Evolutionary conservation across 345 rosid species (phyloP).

Genomic region (Salix dunnii): DNA sequence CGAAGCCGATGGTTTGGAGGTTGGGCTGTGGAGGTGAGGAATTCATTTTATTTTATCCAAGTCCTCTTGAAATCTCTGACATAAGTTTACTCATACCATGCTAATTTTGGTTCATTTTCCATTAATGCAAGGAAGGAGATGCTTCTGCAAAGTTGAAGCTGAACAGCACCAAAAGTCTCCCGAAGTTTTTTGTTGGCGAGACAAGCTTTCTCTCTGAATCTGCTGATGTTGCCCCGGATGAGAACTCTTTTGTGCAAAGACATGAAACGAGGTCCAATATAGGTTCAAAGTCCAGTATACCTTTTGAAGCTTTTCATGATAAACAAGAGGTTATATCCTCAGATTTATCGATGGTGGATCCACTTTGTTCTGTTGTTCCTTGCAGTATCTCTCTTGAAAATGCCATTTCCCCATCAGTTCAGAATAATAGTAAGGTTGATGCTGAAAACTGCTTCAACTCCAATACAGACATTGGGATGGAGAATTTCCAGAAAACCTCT

Average conservation of each 20-base stretch:
- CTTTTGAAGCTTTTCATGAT: constrained; percentile 29
- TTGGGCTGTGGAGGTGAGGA: constrained; percentile 35
- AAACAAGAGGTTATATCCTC: constrained; percentile 44
- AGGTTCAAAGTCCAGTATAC: constrained; percentile 39
- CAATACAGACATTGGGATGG: constrained; percentile 12
- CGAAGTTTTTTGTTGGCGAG: constrained; percentile 38
- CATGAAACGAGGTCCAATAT: constrained; percentile 20
- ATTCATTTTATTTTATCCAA: constrained; percentile 5
- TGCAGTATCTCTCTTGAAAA: constrained; percentile 54
- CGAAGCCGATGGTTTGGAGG: constrained; percentile 44
- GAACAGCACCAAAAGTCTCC: constrained; percentile 16
- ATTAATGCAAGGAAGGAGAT: constrained; percentile 32
- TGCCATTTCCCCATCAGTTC: constrained; percentile 19
- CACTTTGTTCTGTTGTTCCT: constrained; percentile 72
- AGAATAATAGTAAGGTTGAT: constrained; percentile 22
- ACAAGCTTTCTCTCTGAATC: constrained; percentile 69
- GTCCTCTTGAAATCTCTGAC: neutral
- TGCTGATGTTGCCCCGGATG: constrained; percentile 48
- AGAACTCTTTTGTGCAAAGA: constrained; percentile 41
- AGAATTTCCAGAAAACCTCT: constrained; percentile 17
- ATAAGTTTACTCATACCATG: neutral
- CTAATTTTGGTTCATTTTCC: constrained; percentile 6
- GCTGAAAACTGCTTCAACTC: constrained; percentile 25
- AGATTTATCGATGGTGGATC: constrained; percentile 40
- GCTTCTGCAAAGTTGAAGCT: constrained; percentile 23